Evolutionary conservation across 345 rosid species (phyloP), one percentile per base, ranked within the genome.

Genomic region (Salix exigua): DNA sequence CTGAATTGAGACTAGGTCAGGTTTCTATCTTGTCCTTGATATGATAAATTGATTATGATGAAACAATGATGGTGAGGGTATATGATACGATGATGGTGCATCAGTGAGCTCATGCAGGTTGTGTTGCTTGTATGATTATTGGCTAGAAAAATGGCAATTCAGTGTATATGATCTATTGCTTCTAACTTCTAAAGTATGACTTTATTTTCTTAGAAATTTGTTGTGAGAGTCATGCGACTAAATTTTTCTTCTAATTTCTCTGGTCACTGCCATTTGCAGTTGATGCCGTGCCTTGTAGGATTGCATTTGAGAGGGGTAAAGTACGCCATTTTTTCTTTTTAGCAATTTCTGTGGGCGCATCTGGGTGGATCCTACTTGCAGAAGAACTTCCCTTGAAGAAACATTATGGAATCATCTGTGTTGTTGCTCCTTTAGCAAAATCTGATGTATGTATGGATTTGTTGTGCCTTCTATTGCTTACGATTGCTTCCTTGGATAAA

Each of bases 221-320:
- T 31, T 38, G 17, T 28, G 63, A 66, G 74, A 71, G 51, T 78
- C 63, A 48, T 69, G 48, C 38, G 18, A 68, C 67, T 62, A 61
- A 69, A 61, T 19, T 28, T 65, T 75, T 75, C 80, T 48, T 72
- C 78, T 66, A 69, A 60, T 74, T 73, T 63, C 75, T 78, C 79
- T 74, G 81, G 33, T 83, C 73, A 46, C 70, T 72, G 67, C 73
- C 40, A 30, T 86, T 75, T 86, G 91, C 92, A 96, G 99, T 86
- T 83, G 94, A 88, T 88, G 90, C 96, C 19, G 83, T 96, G 81
- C 91, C 94, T 37, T 94, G 99, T 83, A 84, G 96, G 85, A 91
- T 94, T 81, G 94, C 98, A 77, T 96, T 96, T 76, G 98, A 94
- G 84, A 91, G 92, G 88, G 97, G 94, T 64, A 94, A 88, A 82